Conservation (phyloP, 495 filamentous ascomycete genomes). For the Amniculicola lignicola region DNA sequence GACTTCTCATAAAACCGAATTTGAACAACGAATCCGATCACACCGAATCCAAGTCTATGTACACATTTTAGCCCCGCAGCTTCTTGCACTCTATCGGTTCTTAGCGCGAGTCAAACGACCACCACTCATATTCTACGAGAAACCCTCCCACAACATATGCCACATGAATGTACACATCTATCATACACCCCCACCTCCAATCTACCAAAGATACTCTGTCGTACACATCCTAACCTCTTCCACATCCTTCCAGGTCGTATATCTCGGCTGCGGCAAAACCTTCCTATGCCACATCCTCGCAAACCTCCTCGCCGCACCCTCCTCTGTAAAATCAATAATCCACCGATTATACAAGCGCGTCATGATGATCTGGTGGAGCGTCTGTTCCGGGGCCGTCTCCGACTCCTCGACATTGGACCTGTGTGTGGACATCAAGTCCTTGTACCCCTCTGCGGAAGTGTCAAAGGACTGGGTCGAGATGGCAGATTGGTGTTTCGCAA, state of each 20-base stretch:
- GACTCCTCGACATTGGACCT: not conserved
- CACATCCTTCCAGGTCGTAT: constrained; percentile 17
- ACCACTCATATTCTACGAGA: no score
- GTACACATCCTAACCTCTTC: constrained; percentile 24
- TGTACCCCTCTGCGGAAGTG: not conserved
- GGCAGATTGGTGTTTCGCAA: not conserved
- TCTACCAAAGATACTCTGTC: constrained; percentile 33
- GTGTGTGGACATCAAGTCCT: not conserved
- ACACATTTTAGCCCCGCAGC: no score
- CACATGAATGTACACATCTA: no score
- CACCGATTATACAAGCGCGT: constrained; percentile 30
- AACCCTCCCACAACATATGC: no score
- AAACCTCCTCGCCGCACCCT: constrained; percentile 37
- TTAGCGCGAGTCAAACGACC: no score
- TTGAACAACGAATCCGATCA: no score
- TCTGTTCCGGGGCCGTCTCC: not conserved
- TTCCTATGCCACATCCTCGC: constrained; percentile 36
- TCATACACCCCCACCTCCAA: no score
- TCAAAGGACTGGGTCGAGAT: no score
- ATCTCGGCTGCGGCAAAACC: constrained; percentile 13
- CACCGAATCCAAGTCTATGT: no score
- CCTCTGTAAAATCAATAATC: constrained; percentile 36
- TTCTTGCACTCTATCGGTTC: no score
- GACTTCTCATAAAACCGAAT: no score
- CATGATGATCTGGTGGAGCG: constrained; percentile 22